phyloP scores from a whole-genome alignment of 768 basidiomycete genomes.

The Xerocomellus intermedius region DNA sequence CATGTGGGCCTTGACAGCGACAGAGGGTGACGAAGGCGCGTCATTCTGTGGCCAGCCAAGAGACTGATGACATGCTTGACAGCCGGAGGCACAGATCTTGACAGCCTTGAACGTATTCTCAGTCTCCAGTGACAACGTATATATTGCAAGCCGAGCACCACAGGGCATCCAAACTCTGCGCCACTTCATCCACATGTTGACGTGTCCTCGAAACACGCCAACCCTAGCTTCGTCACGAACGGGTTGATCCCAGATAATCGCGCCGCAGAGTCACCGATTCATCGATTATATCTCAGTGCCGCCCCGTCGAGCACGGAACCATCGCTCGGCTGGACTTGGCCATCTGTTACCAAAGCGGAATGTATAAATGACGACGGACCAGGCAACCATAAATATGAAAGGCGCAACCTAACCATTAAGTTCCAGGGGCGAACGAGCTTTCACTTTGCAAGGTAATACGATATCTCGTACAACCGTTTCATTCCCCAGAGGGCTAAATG shows the following conservation, averaged over 20 bases:
- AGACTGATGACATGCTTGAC: conserved; percentile 2
- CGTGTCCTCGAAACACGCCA: conserved; percentile 18
- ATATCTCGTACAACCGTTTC: conserved; percentile 7
- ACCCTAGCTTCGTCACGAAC: background rate
- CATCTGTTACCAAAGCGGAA: conserved; percentile 1
- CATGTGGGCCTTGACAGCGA: conserved; percentile 8
- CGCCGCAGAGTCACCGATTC: conserved; percentile 23
- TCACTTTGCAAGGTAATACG: conserved; percentile 12
- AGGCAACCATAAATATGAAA: conserved; percentile 5
- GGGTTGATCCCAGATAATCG: conserved; percentile 11
- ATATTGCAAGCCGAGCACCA: conserved; percentile 1
- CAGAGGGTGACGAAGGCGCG: conserved; percentile 13
- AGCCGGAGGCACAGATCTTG: conserved; percentile 7
- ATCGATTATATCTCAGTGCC: conserved; percentile 14
- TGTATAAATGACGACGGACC: background rate
- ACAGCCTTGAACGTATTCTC: conserved; percentile 2
- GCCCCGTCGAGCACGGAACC: conserved; percentile 24
- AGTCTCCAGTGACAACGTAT: conserved; percentile 6
- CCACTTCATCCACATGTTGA: conserved; percentile 18
- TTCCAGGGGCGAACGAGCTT: conserved; percentile 4
- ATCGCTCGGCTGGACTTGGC: background rate
- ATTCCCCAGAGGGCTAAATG: conserved; percentile 24
- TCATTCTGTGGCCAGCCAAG: conserved; percentile 6
- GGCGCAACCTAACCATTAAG: conserved; percentile 10
- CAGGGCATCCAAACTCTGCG: conserved; percentile 8